Evolutionary conservation across 2,329 filamentous ascomycete species (phyloP).

Genomic region (Periconia sp.): DNA sequence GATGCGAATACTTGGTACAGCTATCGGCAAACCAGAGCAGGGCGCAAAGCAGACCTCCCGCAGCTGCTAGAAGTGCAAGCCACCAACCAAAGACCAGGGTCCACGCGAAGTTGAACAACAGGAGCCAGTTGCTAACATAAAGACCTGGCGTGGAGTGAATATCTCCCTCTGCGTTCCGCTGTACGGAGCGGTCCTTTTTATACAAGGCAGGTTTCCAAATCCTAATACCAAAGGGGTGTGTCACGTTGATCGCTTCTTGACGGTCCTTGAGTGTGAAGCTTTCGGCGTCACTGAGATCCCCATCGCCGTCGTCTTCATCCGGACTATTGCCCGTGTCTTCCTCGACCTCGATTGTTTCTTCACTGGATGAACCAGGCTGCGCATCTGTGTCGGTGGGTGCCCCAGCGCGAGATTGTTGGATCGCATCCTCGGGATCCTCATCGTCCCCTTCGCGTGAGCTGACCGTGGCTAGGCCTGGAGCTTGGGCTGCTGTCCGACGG

Average conservation of each 20-base stretch:
- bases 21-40: slow-evolving; percentile 76
- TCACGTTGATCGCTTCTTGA: slow-evolving; percentile 97
- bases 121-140: slow-evolving; percentile 78
- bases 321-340: slow-evolving; percentile 52
- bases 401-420: slow-evolving; percentile 35
- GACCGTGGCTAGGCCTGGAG: slow-evolving; percentile 51
- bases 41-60: slow-evolving; percentile 77
- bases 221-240: slow-evolving; percentile 96
- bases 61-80: slow-evolving; percentile 75
- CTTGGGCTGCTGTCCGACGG: slow-evolving; percentile 50
- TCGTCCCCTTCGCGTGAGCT: slow-evolving; percentile 48
- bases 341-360: slow-evolving; percentile 43
- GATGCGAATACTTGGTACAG: slow-evolving; percentile 79
- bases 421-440: slow-evolving; percentile 40
- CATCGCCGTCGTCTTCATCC: slow-evolving; percentile 68
- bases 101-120: slow-evolving; percentile 89
- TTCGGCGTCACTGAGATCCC: slow-evolving; percentile 83
- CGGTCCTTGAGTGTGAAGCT: slow-evolving; percentile 97
- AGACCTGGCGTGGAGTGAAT: slow-evolving; percentile 94
- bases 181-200: slow-evolving; percentile 95
- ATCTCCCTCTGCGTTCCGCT: slow-evolving; percentile 93
- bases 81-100: slow-evolving; percentile 94
- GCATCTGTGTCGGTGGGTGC: slow-evolving; percentile 25
- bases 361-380: slow-evolving; percentile 34
- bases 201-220: slow-evolving; percentile 99